Evolutionary conservation across 106 monocot species (phyloP), one percentile per base, ranked within the genome.

Genomic region (Dioscorea alata): DNA sequence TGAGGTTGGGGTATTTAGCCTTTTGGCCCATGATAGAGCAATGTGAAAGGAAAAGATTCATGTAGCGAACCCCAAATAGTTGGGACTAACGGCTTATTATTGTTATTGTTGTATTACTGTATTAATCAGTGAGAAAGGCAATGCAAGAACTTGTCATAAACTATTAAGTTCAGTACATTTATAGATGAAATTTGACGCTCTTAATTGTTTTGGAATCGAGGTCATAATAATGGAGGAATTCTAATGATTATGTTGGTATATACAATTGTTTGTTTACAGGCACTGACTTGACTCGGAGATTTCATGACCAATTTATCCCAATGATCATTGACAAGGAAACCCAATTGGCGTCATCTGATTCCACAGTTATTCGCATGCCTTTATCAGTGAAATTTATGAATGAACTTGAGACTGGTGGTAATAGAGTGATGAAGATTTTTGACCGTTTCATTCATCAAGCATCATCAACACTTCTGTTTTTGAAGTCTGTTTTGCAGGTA

Each of bases 401-500:
- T 61, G 86, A 79, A 80, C 57, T 71, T 57, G 84, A 83, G 81
- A 69, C 78, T 70, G 82, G 71, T 71, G 70, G 68, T 60, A 83
- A 81, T 23, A 92, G 71, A 76, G 66, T 99, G 49, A 79, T 76
- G 67, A 72, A 75, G 50, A 93, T 99, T 19, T 93, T 99, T 83
- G 76, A 92, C 33, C 74, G 61, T 67, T 89, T 92, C 80, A 85
- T 73, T 42, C 57, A 63, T 51, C 80, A 86, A 63, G 68, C 83
- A 54, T 93, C 97, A 73, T 78, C 92, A 19, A 51, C 80, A 67
- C 85, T 99, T 51, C 75, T 99, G 18, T 92, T 81, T 35, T 63
- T 99, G 50, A 92, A 85, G 69, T 99, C 97, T 62, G 60, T 93
- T 77, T 76, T 81, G 31, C 89, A 99, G 97, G 97, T 96, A 78